These are phyloP conservation scores for Gypsophila paniculata DNA, from an alignment of 179 eudicot genomes.

Conservation along the genomic window DNA sequence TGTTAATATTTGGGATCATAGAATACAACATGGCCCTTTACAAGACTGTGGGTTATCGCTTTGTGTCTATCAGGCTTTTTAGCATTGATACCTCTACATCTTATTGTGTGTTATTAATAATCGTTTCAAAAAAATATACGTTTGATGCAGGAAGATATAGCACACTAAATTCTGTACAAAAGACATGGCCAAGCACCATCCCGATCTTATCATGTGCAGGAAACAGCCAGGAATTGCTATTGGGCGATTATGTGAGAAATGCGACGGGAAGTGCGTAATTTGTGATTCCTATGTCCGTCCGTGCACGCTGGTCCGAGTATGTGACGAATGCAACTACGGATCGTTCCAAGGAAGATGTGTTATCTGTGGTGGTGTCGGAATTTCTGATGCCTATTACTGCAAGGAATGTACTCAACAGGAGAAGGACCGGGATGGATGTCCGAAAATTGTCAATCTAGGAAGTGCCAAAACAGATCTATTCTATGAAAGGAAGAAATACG, in stretches of 20 bases:
- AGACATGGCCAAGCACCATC: slow-evolving; percentile 88
- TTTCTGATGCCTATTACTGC: slow-evolving; percentile 80
- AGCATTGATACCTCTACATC: background rate
- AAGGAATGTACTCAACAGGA: slow-evolving; percentile 85
- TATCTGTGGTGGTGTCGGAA: slow-evolving; percentile 83
- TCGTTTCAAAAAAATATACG: background rate
- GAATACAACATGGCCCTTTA: background rate
- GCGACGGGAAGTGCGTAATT: slow-evolving; percentile 74
- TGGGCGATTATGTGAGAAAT: slow-evolving; percentile 76
- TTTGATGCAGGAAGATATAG: slow-evolving; percentile 19
- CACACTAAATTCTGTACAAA: slow-evolving; percentile 10
- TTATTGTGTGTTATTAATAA: background rate
- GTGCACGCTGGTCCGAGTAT: slow-evolving; percentile 71
- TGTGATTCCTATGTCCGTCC: slow-evolving; percentile 88
- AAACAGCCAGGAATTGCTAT: slow-evolving; percentile 89
- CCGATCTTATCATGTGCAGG: slow-evolving; percentile 87
- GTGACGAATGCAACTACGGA: slow-evolving; percentile 86
- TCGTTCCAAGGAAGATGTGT: slow-evolving; percentile 84
- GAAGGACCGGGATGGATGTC: slow-evolving; percentile 84
- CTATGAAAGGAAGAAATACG: slow-evolving; percentile 80
- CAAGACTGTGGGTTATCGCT: background rate
- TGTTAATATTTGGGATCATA: background rate
- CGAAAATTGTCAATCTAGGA: slow-evolving; percentile 76
- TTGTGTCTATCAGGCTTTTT: background rate
- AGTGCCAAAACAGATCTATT: slow-evolving; percentile 77